Evolutionary conservation across 176 grass and related monocot species (phyloP).

Genomic region (Tillandsia fasciculata): DNA sequence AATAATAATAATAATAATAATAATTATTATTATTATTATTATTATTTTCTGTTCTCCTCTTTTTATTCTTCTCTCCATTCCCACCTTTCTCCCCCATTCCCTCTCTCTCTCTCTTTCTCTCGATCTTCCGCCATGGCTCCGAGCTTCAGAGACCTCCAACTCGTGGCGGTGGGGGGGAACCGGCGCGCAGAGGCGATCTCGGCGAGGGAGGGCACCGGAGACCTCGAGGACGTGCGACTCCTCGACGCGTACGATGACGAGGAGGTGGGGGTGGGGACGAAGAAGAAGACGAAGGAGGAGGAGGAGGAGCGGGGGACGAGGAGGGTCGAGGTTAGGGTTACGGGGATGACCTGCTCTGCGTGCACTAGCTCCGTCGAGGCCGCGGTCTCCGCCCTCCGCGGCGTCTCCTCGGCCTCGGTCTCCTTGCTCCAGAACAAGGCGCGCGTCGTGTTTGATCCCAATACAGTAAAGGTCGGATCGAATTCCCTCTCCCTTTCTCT

Average conservation of each 20-base stretch:
- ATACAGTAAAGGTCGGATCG: conserved; percentile 47
- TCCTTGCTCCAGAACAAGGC: conserved; percentile 85
- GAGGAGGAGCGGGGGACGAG: conserved; percentile 34
- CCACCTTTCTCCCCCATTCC: conserved; percentile 17
- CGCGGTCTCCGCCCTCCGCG: conserved; percentile 36
- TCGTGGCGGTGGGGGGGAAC: conserved; percentile 31
- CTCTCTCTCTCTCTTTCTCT: background rate
- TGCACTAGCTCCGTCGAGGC: conserved; percentile 78
- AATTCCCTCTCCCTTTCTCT: background rate
- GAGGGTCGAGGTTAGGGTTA: conserved; percentile 60
- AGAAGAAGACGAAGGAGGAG: conserved; percentile 5
- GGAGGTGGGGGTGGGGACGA: conserved; percentile 17
- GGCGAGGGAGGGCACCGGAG: conserved; percentile 24
- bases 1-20: too few relatives aligned
- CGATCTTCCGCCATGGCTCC: conserved; percentile 1
- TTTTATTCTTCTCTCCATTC: background rate
- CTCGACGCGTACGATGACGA: conserved; percentile 54
- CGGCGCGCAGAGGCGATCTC: background rate
- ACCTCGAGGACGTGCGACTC: conserved; percentile 80
- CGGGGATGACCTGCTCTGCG: conserved; percentile 94
- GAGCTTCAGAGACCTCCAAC: conserved; percentile 40
- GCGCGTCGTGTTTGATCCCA: conserved; percentile 79
- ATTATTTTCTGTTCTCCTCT: background rate
- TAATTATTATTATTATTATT: too few relatives aligned
- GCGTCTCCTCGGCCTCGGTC: conserved; percentile 49